Evolutionary conservation across 2,329 filamentous ascomycete genomes (phyloP), one percentile per base, ranked within the genome.

Genomic region (Cytospora paraplurivora): DNA sequence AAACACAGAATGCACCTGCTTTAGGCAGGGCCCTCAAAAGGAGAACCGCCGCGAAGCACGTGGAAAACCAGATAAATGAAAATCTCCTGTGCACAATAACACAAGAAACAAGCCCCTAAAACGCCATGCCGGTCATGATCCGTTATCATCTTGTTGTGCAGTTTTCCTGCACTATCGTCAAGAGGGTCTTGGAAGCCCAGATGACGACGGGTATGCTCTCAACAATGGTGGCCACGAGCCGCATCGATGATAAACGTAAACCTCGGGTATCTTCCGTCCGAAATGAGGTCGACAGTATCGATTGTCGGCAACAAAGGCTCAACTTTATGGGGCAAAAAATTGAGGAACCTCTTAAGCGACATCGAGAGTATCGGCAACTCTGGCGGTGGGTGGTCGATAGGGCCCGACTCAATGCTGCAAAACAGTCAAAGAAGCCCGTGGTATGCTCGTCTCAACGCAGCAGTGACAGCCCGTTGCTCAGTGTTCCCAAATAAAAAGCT

Each of bases 61-160:
- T 51, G 13, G 33, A n/a, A 59, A 53, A n/a, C n/a, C 37, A 19
- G 51, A 61, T 55, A 4, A 27, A 27, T 37, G 50, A 15, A n/a
- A 49, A 63, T 4, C 15, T 55, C 41, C n/a, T 47, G 41, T 61
- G 41, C 35, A 58, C 11, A 44, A 32, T 34, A 63, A 41, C 12
- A 44, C 53, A 41, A 50, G 19, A 35, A 56, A 17, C 49, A 32
- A 11, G 12, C 47, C 57, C 35, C 62, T 60, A 51, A 33, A 64
- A 66, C 64, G 63, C 64, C 64, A 21, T 64, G 64, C 58, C 50
- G 33, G 52, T 66, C 64, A 64, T 66, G 62, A 66, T 62, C 50
- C 57, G 44, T 66, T 41, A 64, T 61, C 53, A 27, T 65, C 62
- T 52, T 56, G 38, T 64, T 54, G 59, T 64, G 64, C 64, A 58